Evolutionary conservation across 1,284 basidiomycete species (phyloP), one percentile per base, ranked within the genome.

Genomic region (Ceratobasidium sp.): DNA sequence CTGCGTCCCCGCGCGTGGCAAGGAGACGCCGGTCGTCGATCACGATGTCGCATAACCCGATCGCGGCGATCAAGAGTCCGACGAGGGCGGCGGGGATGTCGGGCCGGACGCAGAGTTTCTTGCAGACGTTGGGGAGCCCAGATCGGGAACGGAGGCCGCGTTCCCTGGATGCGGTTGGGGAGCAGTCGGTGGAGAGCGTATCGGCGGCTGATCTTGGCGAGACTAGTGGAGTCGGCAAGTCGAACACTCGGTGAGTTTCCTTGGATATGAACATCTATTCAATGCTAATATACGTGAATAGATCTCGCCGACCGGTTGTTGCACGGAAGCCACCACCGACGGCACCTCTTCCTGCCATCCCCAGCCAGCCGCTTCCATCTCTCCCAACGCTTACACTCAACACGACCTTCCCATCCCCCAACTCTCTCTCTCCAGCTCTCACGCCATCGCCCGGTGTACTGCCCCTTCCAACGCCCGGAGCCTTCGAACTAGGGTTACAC

Each of bases 11-110:
- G 2, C 54, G 67, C 17, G 67, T 72, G 19, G 24, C 50, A n/a
- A 22, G 67, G 6, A 24, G 66, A 36, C 67, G 67, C 22, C 22
- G 54, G 56, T 60, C 54, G 22, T 72, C 67, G 22, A 24, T 72
- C 9, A 72, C 67, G 22, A 22, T 72, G 47, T 31, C 67, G 4
- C 67, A 72, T 14, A 72, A 72, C 48, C 67, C 67, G 17, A 59
- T 72, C 9, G 56, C 67, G 56, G 67, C 45, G 19, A 72, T 72
- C 56, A 72, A 72, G 67, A 72, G 67, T 51, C 67, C 67, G 45
- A 72, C 67, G 11, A 41, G 67, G 5, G 33, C 67, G 44, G 67
- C 67, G 44, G 56, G 45, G 3, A 59, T 72, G 45, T 72, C 67
- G n/a, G 45, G 67, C 8, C 63, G 63, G 11, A 24, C 63, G 24